Percentiles rank a stretch among this genome's conserved stretches.
Evolutionary conservation across 2,329 filamentous ascomycete species (phyloP).

Genomic region (Leptosphaerulina australis): DNA sequence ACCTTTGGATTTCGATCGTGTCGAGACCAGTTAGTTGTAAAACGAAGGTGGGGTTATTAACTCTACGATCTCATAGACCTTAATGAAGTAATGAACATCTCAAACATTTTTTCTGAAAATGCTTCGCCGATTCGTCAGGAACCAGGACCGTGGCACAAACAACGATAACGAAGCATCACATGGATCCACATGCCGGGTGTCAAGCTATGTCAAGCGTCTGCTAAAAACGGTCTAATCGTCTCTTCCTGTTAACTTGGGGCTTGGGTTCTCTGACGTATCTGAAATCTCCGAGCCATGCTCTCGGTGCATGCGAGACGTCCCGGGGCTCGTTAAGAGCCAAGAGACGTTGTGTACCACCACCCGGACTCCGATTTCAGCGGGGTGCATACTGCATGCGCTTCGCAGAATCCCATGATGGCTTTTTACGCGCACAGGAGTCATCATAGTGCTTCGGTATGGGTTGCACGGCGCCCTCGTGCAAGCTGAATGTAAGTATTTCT

Average conservation of each 20-base stretch:
- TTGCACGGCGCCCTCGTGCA: constrained; percentile 1
- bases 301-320: neutral
- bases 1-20: neutral
- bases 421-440: neutral
- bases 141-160: neutral
- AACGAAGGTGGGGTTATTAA: constrained; percentile 1
- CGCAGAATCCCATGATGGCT: neutral
- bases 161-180: neutral
- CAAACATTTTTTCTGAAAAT: neutral
- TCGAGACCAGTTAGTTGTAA: constrained; percentile 2
- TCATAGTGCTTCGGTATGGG: neutral
- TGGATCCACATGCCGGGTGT: neutral
- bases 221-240: neutral
- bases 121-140: too few relatives aligned
- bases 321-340: neutral
- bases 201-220: neutral
- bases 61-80: neutral
- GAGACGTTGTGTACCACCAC: constrained; percentile 12
- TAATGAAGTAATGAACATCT: constrained; percentile 13
- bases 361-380: neutral
- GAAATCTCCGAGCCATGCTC: neutral
- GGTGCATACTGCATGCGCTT: constrained; percentile 6
- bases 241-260: neutral
- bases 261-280: neutral
- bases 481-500: neutral